Conservation (phyloP, 805 yeast species). For the Pichia manshurica region DNA sequence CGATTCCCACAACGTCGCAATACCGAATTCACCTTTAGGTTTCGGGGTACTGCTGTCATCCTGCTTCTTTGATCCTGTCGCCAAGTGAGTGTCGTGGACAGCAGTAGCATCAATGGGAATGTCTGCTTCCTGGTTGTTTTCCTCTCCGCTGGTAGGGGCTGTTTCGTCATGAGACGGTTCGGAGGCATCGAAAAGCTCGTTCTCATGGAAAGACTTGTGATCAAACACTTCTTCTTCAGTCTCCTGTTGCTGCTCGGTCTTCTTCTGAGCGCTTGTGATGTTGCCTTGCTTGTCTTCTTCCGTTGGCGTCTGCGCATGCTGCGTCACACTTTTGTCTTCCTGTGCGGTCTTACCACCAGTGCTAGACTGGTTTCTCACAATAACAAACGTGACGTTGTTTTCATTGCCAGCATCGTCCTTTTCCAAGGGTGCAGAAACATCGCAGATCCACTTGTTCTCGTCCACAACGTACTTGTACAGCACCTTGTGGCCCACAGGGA, state of each 20-base stretch:
- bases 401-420: slow-evolving; percentile 23
- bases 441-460: slow-evolving; percentile 26
- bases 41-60: background rate
- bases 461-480: slow-evolving; percentile 28
- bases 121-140: background rate
- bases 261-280: background rate
- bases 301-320: too few relatives aligned
- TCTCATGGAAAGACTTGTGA: slow-evolving; percentile 6
- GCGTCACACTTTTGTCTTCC: too few relatives aligned
- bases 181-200: slow-evolving; percentile 3
- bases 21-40: background rate
- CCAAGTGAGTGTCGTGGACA: background rate
- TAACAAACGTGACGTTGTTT: slow-evolving; percentile 22
- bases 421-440: slow-evolving; percentile 19
- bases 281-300: background rate
- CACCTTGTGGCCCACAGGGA: slow-evolving; percentile 12
- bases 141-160: slow-evolving; percentile 11
- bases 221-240: background rate
- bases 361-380: background rate
- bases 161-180: background rate
- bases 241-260: background rate
- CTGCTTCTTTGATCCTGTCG: background rate
- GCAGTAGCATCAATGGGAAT: too few relatives aligned
- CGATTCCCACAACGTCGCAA: slow-evolving; percentile 11
- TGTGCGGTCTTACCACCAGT: background rate